A percentile compares a stretch with the other conserved stretches of the same genome.
Evolutionary conservation across 2,329 filamentous ascomycete species (phyloP).

Genomic region (Colletotrichum sp.): DNA sequence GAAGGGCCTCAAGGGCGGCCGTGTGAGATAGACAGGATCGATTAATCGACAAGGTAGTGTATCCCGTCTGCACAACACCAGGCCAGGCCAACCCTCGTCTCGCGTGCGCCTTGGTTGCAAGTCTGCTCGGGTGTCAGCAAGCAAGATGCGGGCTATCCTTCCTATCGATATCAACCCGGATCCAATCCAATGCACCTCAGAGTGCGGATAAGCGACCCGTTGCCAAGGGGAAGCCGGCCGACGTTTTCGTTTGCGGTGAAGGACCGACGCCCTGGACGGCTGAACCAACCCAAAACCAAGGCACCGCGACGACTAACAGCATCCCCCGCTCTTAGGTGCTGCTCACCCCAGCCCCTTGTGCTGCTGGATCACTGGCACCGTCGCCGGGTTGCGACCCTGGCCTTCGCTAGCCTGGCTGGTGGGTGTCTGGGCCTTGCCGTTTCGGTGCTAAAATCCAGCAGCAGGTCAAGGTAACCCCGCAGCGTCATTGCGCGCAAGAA

Average conservation of each 20-base stretch:
- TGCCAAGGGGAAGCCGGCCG: background rate
- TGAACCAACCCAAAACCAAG: background rate
- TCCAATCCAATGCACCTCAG: background rate
- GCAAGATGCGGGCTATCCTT: background rate
- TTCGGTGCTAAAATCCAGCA: background rate
- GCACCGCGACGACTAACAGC: background rate
- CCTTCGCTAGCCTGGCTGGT: background rate
- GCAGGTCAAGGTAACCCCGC: conserved; percentile 11
- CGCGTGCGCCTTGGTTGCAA: background rate
- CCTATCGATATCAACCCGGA: background rate
- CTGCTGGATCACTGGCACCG: background rate
- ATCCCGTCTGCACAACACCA: background rate
- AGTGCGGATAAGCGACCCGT: background rate
- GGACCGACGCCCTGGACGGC: background rate
- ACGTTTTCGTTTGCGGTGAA: conserved; percentile 3
- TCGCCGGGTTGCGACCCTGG: conserved; percentile 17
- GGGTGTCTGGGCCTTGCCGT: background rate
- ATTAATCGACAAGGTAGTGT: background rate
- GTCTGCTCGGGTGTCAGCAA: background rate
- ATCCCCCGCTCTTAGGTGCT: background rate
- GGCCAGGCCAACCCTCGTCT: background rate
- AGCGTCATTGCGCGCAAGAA: background rate
- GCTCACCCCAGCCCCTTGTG: conserved; percentile 3
- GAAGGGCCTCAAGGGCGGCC: background rate
- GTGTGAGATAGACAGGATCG: conserved; percentile 1